Evolutionary conservation across 257 asterid genomes (phyloP).

Genomic region (Misopates orontium): DNA sequence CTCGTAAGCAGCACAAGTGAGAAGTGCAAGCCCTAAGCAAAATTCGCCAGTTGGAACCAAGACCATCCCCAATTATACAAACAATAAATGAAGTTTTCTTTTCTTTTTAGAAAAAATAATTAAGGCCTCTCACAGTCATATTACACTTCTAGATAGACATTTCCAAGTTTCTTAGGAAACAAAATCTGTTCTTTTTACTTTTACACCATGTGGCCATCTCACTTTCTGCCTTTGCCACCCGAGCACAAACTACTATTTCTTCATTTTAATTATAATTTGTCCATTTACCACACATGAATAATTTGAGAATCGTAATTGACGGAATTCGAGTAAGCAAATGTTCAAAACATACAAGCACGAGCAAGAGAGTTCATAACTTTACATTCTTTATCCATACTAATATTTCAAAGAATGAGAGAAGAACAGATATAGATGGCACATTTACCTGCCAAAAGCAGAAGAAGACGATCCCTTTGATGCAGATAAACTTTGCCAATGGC

Average conservation of each 20-base stretch:
- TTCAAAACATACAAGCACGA: background rate
- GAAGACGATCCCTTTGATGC: constrained; percentile 90
- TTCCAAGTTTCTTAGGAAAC: background rate
- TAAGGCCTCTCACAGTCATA: no score
- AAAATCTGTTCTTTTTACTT: background rate
- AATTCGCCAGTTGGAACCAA: no score
- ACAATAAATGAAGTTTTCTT: no score
- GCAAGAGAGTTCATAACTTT: background rate
- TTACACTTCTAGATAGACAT: no score
- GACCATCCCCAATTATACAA: no score
- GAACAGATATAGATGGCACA: background rate
- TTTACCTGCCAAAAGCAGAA: constrained; percentile 96
- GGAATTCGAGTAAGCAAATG: background rate
- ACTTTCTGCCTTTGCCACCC: background rate
- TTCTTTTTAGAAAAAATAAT: no score
- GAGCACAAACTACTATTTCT: constrained; percentile 2
- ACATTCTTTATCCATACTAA: background rate
- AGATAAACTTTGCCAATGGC: constrained; percentile 84
- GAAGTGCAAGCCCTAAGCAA: background rate
- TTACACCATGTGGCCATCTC: background rate
- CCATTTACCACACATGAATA: background rate
- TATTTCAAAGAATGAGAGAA: constrained; percentile 1
- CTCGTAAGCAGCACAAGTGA: background rate
- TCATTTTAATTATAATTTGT: background rate
- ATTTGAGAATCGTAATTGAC: background rate